phyloP scores from a whole-genome alignment of 1,284 basidiomycete species.

The Puccinia horiana region DNA sequence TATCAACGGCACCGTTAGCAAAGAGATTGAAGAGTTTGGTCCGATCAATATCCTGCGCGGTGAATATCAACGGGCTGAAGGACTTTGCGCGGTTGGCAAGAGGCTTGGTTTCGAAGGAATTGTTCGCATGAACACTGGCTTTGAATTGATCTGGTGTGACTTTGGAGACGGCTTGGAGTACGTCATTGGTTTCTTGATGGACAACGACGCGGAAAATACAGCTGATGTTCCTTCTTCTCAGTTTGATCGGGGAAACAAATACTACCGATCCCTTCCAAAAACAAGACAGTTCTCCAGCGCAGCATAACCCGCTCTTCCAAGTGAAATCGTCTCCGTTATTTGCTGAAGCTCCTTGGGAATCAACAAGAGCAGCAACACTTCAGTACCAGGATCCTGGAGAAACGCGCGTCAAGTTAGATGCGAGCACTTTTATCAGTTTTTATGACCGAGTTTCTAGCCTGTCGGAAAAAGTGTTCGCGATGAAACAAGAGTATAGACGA shows the following conservation, averaged over 20 bases:
- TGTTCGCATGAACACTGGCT: constrained; percentile 52
- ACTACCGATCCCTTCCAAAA: constrained; percentile 37
- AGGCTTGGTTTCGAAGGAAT: constrained; percentile 50
- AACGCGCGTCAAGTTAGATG: constrained; percentile 61
- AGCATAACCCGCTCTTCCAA: background rate
- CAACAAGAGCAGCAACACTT: constrained; percentile 60
- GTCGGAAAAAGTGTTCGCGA: background rate
- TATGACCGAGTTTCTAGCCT: constrained; percentile 60
- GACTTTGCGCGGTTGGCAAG: constrained; percentile 48
- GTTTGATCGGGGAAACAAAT: constrained; percentile 15
- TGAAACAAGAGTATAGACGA: background rate
- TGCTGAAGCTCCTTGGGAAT: constrained; percentile 53
- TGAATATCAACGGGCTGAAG: constrained; percentile 49
- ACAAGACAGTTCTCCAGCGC: background rate
- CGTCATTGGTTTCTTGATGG: background rate
- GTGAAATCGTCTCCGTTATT: background rate
- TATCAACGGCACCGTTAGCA: constrained; percentile 56
- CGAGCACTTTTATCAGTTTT: constrained; percentile 61
- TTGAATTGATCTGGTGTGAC: constrained; percentile 53
- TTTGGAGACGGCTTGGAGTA: constrained; percentile 49
- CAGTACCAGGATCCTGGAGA: constrained; percentile 61
- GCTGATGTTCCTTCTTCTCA: background rate
- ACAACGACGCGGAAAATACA: background rate
- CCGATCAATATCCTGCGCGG: background rate
- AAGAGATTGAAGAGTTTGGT: constrained; percentile 5